Evolutionary conservation across 345 rosid species (phyloP).

Genomic region (Ceriops decandra): DNA sequence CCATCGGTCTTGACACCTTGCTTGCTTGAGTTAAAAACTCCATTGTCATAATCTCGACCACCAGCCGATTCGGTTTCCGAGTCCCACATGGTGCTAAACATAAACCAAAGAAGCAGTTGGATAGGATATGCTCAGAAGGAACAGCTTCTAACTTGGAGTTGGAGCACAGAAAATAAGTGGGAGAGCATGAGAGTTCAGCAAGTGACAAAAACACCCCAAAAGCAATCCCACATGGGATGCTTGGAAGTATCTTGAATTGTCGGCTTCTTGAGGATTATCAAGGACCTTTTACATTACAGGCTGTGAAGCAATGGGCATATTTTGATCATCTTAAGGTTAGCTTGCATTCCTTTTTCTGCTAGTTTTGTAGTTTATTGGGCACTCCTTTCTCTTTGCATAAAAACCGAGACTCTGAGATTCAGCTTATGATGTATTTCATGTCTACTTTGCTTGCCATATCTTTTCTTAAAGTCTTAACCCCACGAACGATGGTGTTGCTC

Average conservation of each 20-base stretch:
- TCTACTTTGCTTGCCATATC: not conserved
- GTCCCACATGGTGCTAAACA: conserved; percentile 66
- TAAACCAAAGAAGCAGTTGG: conserved; percentile 3
- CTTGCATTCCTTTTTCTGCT: conserved; percentile 6
- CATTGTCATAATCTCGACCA: conserved; percentile 73
- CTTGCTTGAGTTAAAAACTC: conserved; percentile 55
- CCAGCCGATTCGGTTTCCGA: conserved; percentile 65
- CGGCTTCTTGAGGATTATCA: conserved; percentile 38
- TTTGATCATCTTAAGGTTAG: conserved; percentile 19
- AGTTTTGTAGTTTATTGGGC: conserved; percentile 9
- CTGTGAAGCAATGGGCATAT: conserved; percentile 52
- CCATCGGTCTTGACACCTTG: conserved; percentile 80
- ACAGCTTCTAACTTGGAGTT: conserved; percentile 1
- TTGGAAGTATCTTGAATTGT: conserved; percentile 46
- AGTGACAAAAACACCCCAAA: conserved; percentile 10
- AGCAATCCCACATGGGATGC: conserved; percentile 57
- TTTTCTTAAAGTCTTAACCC: not conserved
- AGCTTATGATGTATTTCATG: conserved; percentile 16
- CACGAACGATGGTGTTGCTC: too few species aligned
- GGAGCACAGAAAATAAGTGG: conserved; percentile 14
- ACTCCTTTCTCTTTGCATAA: conserved; percentile 7
- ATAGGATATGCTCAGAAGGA: conserved; percentile 8
- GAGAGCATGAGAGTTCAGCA: conserved; percentile 1
- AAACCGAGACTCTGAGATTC: conserved; percentile 4
- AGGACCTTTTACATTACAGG: conserved; percentile 30